Conservation (phyloP, 208 protist species). For the Tritrichomonas foetus region DNA sequence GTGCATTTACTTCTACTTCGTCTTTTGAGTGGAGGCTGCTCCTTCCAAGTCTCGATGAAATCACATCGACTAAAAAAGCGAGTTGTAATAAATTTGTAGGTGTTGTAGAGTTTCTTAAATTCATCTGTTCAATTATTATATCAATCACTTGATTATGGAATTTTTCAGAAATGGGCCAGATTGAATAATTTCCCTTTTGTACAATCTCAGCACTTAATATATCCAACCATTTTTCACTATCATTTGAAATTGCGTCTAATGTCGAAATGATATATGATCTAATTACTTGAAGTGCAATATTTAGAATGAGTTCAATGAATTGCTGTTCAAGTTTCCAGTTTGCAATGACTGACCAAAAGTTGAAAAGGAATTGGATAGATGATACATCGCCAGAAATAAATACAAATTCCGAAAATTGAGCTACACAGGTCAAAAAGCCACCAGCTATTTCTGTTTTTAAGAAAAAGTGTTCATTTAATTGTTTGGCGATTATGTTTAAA, state of each 20-base stretch:
- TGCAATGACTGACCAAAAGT: neutral
- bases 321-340: neutral
- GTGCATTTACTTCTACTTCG: too few relatives aligned
- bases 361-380: neutral
- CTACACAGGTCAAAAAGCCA: neutral
- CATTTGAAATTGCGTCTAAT: neutral
- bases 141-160: too few relatives aligned
- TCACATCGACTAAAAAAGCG: too few relatives aligned
- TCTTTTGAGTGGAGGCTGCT: too few relatives aligned
- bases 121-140: too few relatives aligned
- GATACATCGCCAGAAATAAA: neutral
- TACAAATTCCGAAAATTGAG: neutral
- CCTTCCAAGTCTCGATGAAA: too few relatives aligned
- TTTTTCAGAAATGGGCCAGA: too few relatives aligned
- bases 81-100: too few relatives aligned
- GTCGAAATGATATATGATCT: neutral
- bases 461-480: neutral
- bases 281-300: neutral
- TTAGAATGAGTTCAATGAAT: too few relatives aligned
- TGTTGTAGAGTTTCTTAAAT: too few relatives aligned
- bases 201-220: neutral
- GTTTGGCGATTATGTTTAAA: too few relatives aligned
- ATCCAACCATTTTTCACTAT: neutral
- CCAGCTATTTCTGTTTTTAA: neutral
- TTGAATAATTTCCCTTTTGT: too few relatives aligned